These are phyloP conservation scores for Penicillium maclennaniae DNA, from an alignment of 495 filamentous ascomycete genomes.

Conservation along the genomic window DNA sequence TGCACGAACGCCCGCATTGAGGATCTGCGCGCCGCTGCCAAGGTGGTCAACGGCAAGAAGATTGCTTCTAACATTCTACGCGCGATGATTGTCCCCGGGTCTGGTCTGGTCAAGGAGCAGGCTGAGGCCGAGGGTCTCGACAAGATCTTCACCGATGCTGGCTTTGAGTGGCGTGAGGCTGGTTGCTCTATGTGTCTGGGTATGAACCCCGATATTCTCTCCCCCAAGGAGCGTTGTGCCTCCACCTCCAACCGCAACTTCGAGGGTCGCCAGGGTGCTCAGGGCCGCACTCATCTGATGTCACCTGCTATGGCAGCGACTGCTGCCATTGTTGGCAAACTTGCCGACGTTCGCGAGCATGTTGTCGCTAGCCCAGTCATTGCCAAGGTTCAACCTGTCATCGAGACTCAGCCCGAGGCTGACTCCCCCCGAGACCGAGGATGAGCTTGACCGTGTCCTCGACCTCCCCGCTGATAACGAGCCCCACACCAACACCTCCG, in stretches of 20 bases:
- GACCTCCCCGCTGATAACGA: constrained; percentile 73
- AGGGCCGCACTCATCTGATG: constrained; percentile 92
- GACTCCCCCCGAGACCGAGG: constrained; percentile 73
- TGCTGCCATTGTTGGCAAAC: constrained; percentile 81
- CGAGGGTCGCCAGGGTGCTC: constrained; percentile 91
- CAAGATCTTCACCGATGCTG: constrained; percentile 85
- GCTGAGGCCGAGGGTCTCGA: constrained; percentile 91
- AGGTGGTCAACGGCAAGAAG: constrained; percentile 80
- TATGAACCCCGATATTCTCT: constrained; percentile 99
- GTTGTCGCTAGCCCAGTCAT: constrained; percentile 56
- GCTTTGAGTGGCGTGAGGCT: constrained; percentile 97
- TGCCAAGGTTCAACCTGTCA: constrained; percentile 51
- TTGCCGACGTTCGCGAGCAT: constrained; percentile 85
- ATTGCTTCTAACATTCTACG: constrained; percentile 83
- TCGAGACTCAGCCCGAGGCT: constrained; percentile 56
- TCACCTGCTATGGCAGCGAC: constrained; percentile 95
- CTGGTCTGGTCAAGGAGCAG: constrained; percentile 88
- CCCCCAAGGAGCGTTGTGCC: constrained; percentile 88
- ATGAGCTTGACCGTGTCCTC: constrained; percentile 68
- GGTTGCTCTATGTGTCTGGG: constrained; percentile 98
- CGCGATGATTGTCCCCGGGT: constrained; percentile 94
- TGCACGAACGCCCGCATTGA: constrained; percentile 98
- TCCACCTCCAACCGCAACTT: constrained; percentile 97
- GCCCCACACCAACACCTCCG: constrained; percentile 54
- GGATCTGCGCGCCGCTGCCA: constrained; percentile 84